Percentiles rank a stretch among this genome's conserved stretches.
These are phyloP conservation scores for Wickerhamiella domercqiae DNA, from an alignment of 805 yeast species.

Conservation along the genomic window DNA sequence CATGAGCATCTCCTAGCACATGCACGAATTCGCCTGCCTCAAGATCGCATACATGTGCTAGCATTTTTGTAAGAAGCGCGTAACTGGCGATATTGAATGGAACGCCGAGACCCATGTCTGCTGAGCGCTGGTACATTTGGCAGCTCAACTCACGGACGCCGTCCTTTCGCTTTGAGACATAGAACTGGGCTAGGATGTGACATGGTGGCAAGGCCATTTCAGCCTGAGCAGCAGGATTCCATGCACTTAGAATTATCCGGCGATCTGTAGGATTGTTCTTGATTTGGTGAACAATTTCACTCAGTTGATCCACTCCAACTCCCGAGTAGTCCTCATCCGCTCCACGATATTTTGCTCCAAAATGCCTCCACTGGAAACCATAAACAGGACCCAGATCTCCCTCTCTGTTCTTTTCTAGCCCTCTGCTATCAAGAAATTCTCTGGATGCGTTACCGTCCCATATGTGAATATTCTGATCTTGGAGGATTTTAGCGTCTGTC, in stretches of 20 bases:
- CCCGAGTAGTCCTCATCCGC: slow-evolving; percentile 80
- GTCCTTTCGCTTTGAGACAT: slow-evolving; percentile 60
- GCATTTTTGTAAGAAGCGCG: slow-evolving; percentile 82
- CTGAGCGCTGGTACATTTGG: slow-evolving; percentile 86
- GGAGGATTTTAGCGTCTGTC: slow-evolving; percentile 68
- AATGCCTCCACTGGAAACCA: slow-evolving; percentile 99
- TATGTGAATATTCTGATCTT: slow-evolving; percentile 79
- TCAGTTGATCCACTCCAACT: slow-evolving; percentile 81
- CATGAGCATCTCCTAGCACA: slow-evolving; percentile 94
- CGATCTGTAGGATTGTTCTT: slow-evolving; percentile 88
- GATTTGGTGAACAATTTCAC: slow-evolving; percentile 60
- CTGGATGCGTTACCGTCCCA: slow-evolving; percentile 99
- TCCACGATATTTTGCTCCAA: slow-evolving; percentile 82
- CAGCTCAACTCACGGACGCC: slow-evolving; percentile 64
- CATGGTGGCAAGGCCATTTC: slow-evolving; percentile 98
- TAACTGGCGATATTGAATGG: slow-evolving; percentile 97
- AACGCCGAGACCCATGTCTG: slow-evolving; percentile 99
- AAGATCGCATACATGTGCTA: slow-evolving; percentile 89
- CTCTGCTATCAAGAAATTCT: slow-evolving; percentile 72
- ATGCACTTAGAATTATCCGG: slow-evolving; percentile 85
- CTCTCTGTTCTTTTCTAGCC: slow-evolving; percentile 62
- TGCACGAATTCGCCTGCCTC: slow-evolving; percentile 93
- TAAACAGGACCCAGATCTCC: slow-evolving; percentile 98
- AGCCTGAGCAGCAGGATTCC: slow-evolving; percentile 94
- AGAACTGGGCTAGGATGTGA: slow-evolving; percentile 91